Percentiles rank a stretch among this genome's conserved stretches.
These are phyloP conservation scores for Candida sp. DNA, from an alignment of 1,139 yeast genomes.

Conservation along the genomic window DNA sequence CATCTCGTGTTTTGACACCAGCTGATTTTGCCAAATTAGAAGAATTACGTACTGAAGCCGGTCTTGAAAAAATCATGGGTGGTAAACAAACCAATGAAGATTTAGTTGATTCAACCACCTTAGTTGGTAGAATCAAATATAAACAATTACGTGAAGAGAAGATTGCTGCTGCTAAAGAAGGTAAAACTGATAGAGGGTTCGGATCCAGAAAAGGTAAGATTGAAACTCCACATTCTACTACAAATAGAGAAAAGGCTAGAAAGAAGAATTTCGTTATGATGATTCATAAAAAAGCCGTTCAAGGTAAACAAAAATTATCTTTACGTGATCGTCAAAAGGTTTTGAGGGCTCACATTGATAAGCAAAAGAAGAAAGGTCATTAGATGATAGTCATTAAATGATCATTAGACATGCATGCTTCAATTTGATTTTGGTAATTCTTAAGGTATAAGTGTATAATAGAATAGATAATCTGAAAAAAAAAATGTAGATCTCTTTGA, in stretches of 20 bases:
- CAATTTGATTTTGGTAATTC: neutral
- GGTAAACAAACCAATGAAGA: slow-evolving; percentile 67
- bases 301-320: slow-evolving; percentile 89
- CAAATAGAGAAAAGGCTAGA: slow-evolving; percentile 93
- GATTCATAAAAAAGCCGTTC: slow-evolving; percentile 92
- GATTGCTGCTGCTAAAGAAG: slow-evolving; percentile 82
- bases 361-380: slow-evolving; percentile 84
- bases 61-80: slow-evolving; percentile 74
- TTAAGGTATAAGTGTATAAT: neutral
- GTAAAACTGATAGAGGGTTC: slow-evolving; percentile 87
- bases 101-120: slow-evolving; percentile 70
- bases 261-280: slow-evolving; percentile 99
- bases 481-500: no score
- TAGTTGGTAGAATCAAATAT: slow-evolving; percentile 83
- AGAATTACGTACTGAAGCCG: slow-evolving; percentile 81
- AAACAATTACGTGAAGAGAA: slow-evolving; percentile 90
- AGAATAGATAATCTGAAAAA: neutral
- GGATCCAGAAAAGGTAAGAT: slow-evolving; percentile 87
- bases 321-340: slow-evolving; percentile 88
- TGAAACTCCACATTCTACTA: slow-evolving; percentile 80
- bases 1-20: slow-evolving; percentile 83
- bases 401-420: neutral
- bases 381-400: slow-evolving; percentile 12
- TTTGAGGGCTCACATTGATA: slow-evolving; percentile 78
- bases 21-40: slow-evolving; percentile 96